phyloP scores from a whole-genome alignment of 1,139 yeast genomes.

The Kurtzmaniella quercitrusa region DNA sequence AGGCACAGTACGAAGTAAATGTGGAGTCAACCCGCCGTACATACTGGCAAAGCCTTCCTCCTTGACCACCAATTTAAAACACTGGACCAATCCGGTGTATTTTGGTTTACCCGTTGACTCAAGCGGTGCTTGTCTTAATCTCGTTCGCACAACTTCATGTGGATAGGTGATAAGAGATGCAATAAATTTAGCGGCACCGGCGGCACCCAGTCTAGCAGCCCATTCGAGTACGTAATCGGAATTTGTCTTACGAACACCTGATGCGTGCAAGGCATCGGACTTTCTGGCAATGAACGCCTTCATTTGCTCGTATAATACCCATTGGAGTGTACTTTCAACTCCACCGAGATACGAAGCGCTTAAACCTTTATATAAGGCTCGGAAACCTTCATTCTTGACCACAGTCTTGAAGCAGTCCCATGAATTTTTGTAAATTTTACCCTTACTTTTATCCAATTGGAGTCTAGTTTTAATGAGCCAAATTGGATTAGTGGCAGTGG shows the following conservation, averaged over 20 bases:
- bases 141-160: constrained; percentile 94
- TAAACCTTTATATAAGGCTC: constrained; percentile 80
- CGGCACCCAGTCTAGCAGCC: constrained; percentile 96
- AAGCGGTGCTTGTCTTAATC: constrained; percentile 90
- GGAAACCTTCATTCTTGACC: constrained; percentile 70
- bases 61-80: constrained; percentile 74
- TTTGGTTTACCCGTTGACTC: constrained; percentile 73
- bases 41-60: constrained; percentile 92
- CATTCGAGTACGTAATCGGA: constrained; percentile 73
- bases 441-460: constrained; percentile 74
- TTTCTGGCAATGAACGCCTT: constrained; percentile 63
- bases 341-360: constrained; percentile 96
- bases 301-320: constrained; percentile 98
- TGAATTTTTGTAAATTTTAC: constrained; percentile 72
- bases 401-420: constrained; percentile 79
- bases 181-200: constrained; percentile 91
- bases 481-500: constrained; percentile 99
- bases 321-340: constrained; percentile 87
- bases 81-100: constrained; percentile 85
- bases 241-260: constrained; percentile 34
- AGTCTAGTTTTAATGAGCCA: constrained; percentile 95
- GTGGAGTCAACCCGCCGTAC: constrained; percentile 98
- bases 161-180: constrained; percentile 95
- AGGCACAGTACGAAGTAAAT: constrained; percentile 93
- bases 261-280: constrained; percentile 25